Base-by-base conservation (phyloP, 305 asterid genomes). In the Fraxinus floribunda region DNA sequence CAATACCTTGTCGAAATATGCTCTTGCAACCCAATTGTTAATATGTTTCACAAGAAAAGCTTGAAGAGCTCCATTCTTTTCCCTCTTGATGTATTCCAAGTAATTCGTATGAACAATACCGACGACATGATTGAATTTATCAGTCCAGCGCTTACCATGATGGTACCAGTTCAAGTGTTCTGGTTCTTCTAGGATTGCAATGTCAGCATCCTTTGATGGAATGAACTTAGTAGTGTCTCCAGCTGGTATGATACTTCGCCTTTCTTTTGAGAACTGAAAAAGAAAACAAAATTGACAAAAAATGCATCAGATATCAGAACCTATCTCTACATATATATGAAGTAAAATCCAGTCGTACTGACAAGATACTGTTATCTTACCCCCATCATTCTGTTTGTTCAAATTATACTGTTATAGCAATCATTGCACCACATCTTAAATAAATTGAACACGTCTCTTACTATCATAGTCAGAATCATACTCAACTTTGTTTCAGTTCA, bases 161-260 rank as follows among this genome's bases (percentile, higher is more conserved):
- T 96, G 99, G 87, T 96, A 96, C 99, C 98, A 96, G 84, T 96
- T 96, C 87, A 96, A 90, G 84, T 96, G 99, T 86, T 96, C 99
- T 10, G 99, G 99, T 86, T 96, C 99, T 93, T 96, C 99, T 26
- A 96, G 86, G 84, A 96, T 93, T 78, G 99, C 99, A 87, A 96
- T 93, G 87, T 96, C 99, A 64, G 99, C 98, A 78, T 96, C 97
- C 90, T 91, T 92, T 8, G 97, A 92, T 13, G 98, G 88, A 82
- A 96, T 94, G 86, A 93, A 96, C 83, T 88, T 91, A 79, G 98
- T 91, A 8, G 99, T 96, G 84, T 96, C 99, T 49, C 99, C 99
- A 64, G 99, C 97, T 5, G 98, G 99, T 80, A 96, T 32, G 84
- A 96, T 94, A 86, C 99, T 96, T 79, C 98, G 91, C 86, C 98